Base-by-base conservation (phyloP, 179 eudicot genomes). In the Spergularia azorica region DNA sequence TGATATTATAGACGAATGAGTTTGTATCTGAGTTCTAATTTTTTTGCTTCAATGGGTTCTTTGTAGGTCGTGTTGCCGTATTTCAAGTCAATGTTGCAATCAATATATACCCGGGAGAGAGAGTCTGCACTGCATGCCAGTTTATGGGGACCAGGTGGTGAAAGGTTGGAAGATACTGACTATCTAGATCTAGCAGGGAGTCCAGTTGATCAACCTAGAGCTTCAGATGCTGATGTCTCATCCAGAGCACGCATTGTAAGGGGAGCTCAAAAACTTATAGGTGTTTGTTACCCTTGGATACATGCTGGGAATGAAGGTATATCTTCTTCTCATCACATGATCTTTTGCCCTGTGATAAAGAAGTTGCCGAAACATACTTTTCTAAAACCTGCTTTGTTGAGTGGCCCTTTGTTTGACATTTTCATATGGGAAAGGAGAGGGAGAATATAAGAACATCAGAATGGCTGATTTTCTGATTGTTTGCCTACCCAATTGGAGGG, bases 271-370 rank as follows among this genome's bases (percentile, higher is more conserved):
- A 91, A 90, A 89, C 66, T 90, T 64, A 69, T 95, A n/a, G 91
- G 87, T 81, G 88, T 87, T 83, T 95, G 93, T 83, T 95, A 95
- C 85, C 99, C 99, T 17, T 89, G 82, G 89, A 56, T 95, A 79
- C 99, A 95, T 87, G 97, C 97, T 71, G 94, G 97, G 71, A 89
- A 85, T 82, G 99, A 95, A 91, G 99, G 99, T 95, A 60, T 11
- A 48, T 64, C 67, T 70, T 55, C 7, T 15, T 52, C 59, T 14
- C 21, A 52, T 54, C 20, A 39, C 69, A 6, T 54, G 41, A 18
- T 68, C 21, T 48, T 38, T 50, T 68, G 12, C 17, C 17, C 3
- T 51, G 10, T 50, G 51, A 65, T 13, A 2, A 68, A 51, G 7
- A 21, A 20, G 59, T 52, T 18, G 36, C 48, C 16, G 6, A 38